phyloP scores from a whole-genome alignment of 768 basidiomycete genomes.

The Rhizopogon salebrosus region DNA sequence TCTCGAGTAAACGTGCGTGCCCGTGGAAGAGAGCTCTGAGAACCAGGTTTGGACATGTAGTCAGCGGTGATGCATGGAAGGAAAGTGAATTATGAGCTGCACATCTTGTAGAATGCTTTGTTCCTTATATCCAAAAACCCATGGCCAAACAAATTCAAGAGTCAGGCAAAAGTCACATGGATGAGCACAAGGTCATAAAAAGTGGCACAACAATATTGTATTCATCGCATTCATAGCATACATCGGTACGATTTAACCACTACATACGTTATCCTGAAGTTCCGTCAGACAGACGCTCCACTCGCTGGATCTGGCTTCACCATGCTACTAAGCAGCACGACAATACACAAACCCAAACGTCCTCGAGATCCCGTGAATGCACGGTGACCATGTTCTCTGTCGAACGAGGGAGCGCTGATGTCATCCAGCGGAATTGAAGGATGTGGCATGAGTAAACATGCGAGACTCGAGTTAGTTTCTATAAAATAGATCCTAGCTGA shows the following conservation, averaged over 20 bases:
- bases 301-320: conserved; percentile 28
- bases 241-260: background rate
- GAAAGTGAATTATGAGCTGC: no score
- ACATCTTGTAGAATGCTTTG: no score
- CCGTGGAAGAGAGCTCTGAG: no score
- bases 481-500: conserved; percentile 36
- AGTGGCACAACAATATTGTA: no score
- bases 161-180: no score
- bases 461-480: conserved; percentile 41
- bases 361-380: conserved; percentile 26
- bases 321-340: conserved; percentile 19
- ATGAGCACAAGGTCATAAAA: no score
- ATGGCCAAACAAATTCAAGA: no score
- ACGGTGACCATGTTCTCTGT: conserved; percentile 33
- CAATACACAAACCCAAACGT: conserved; percentile 27
- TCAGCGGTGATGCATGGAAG: no score
- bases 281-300: conserved; percentile 38
- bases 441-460: conserved; percentile 41
- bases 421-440: conserved; percentile 38
- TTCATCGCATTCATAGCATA: no score
- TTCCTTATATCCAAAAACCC: no score
- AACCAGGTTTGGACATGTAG: no score
- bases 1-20: no score
- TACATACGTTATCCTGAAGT: background rate
- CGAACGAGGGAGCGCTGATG: conserved; percentile 29